Evolutionary conservation across 2,329 filamentous ascomycete species (phyloP).

Genomic region (Trichoderma harzianum): DNA sequence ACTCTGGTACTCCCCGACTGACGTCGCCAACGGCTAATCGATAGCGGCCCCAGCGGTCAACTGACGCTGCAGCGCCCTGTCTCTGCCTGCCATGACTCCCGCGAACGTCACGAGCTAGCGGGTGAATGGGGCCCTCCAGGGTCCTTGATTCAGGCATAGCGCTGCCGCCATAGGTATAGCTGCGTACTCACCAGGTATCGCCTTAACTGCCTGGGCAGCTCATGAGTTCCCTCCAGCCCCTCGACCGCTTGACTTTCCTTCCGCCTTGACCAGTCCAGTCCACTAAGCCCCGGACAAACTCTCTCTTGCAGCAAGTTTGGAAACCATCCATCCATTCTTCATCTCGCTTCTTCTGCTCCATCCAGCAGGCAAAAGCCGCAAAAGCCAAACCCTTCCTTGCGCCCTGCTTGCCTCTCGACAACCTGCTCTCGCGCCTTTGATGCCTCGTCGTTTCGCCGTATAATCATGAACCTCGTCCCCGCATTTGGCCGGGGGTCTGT

Average conservation of each 20-base stretch:
- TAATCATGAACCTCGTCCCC: conserved; percentile 28
- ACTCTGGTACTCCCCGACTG: neutral
- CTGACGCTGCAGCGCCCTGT: conserved; percentile 15
- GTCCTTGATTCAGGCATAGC: conserved; percentile 3
- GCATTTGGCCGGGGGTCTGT: conserved; percentile 28
- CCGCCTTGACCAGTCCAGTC: neutral
- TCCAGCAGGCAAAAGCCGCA: neutral
- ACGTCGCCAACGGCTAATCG: conserved; percentile 14
- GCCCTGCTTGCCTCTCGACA: neutral
- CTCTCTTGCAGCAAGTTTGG: neutral
- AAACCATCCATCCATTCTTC: neutral
- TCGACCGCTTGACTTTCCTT: conserved; percentile 10
- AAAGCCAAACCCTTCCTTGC: neutral
- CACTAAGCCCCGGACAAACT: neutral
- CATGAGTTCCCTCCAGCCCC: conserved; percentile 13
- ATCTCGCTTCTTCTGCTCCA: neutral
- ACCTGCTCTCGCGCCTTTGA: conserved; percentile 8
- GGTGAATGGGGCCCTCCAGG: conserved; percentile 15
- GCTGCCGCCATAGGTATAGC: conserved; percentile 10
- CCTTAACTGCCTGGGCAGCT: conserved; percentile 14
- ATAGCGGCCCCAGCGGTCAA: conserved; percentile 18
- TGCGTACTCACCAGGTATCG: neutral
- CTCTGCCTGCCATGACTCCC: conserved; percentile 18
- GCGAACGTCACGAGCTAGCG: conserved; percentile 19
- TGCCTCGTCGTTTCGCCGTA: conserved; percentile 12